Percentiles rank a stretch among this genome's conserved stretches.
Evolutionary conservation across 345 rosid genomes (phyloP).

Genomic region (Bretschneidera sinensis): DNA sequence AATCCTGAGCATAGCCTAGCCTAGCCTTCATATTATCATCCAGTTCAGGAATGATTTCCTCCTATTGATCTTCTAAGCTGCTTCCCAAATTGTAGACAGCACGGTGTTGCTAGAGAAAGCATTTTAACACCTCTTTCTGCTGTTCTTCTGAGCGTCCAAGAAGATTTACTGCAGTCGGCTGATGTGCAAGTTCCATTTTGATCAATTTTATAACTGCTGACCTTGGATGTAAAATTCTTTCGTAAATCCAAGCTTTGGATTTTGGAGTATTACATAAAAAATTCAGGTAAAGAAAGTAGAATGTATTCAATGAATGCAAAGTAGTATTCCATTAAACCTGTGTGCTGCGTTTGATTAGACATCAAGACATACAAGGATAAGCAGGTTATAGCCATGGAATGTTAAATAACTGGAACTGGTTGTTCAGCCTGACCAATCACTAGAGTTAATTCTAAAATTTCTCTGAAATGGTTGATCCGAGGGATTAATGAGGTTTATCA

Average conservation of each 20-base stretch:
- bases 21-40: not conserved
- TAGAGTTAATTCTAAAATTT: too few species aligned
- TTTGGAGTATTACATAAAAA: not conserved
- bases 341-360: too few species aligned
- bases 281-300: not conserved
- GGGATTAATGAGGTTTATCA: too few species aligned
- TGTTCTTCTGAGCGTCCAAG: not conserved
- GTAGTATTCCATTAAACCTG: too few species aligned
- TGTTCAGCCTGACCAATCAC: too few species aligned
- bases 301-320: not conserved
- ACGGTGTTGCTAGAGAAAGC: not conserved
- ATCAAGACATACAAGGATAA: too few species aligned
- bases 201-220: not conserved
- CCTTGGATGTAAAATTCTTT: slow-evolving; percentile 1
- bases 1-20: not conserved
- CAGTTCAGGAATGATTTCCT: not conserved
- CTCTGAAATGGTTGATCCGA: too few species aligned
- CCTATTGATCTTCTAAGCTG: slow-evolving; percentile 4
- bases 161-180: not conserved
- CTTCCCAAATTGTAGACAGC: not conserved
- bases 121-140: not conserved
- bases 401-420: too few species aligned
- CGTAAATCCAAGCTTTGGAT: not conserved
- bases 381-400: too few species aligned
- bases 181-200: not conserved